Evolutionary conservation across 345 rosid genomes (phyloP).

Genomic region (Dipteronia dyeriana): DNA sequence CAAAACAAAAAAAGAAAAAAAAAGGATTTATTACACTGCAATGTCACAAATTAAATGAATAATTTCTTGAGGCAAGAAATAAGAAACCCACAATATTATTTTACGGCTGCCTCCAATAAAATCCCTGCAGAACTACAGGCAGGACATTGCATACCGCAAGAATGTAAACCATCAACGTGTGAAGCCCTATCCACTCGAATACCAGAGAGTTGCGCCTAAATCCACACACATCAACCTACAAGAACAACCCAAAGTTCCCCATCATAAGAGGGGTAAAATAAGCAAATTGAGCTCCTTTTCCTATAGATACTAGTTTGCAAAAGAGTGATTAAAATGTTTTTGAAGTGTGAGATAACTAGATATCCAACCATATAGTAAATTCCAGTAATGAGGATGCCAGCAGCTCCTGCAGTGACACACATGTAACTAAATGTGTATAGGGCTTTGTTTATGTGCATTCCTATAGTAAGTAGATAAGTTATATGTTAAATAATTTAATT

Average conservation of each 20-base stretch:
- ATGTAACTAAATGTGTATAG: constrained; percentile 80
- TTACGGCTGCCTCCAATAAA: constrained; percentile 68
- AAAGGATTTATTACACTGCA: not conserved
- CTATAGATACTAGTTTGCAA: not conserved
- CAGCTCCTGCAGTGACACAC: constrained; percentile 70
- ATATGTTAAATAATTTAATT: not conserved
- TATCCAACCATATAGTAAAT: constrained; percentile 64
- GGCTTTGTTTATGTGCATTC: constrained; percentile 86
- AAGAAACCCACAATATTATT: constrained; percentile 64
- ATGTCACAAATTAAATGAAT: not conserved
- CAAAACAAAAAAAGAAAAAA: not conserved
- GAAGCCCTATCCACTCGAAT: constrained; percentile 89
- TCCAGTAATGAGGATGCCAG: constrained; percentile 69
- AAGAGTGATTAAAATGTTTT: not conserved
- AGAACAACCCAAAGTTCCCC: not conserved
- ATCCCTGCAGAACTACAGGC: constrained; percentile 68
- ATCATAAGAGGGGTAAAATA: not conserved
- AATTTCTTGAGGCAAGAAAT: not conserved
- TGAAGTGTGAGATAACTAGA: not conserved
- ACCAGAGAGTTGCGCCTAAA: constrained; percentile 42
- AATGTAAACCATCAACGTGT: constrained; percentile 62
- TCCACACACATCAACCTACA: constrained; percentile 66
- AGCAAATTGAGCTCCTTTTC: not conserved
- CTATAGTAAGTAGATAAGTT: constrained; percentile 32
- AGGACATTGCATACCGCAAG: constrained; percentile 68